Conservation (phyloP, 805 yeast species). For the Lipomyces sp. region DNA sequence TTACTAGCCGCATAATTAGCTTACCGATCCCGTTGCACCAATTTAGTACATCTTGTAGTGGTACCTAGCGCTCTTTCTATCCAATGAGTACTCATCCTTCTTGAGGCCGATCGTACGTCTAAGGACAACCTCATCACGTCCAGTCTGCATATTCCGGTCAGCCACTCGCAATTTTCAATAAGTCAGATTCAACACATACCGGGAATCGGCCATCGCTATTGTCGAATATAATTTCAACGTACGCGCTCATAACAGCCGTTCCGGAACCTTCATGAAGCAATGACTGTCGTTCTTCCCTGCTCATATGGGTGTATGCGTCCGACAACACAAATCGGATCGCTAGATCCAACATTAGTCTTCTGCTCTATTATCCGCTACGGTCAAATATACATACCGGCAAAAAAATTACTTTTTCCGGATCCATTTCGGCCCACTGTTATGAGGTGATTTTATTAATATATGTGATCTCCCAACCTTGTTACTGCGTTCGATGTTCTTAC, state of each 20-base stretch:
- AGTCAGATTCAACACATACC: conserved; percentile 2
- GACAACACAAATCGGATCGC: conserved; percentile 91
- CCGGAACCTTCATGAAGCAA: conserved; percentile 84
- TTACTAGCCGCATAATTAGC: conserved; percentile 45
- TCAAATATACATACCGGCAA: conserved; percentile 52
- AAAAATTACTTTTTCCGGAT: conserved; percentile 95
- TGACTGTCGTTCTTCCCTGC: conserved; percentile 83
- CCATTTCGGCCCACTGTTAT: conserved; percentile 78
- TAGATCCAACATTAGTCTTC: conserved; percentile 1
- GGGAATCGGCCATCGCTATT: conserved; percentile 79
- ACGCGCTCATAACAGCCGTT: conserved; percentile 84
- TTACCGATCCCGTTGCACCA: background rate
- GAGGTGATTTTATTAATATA: background rate
- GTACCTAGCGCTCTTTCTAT: conserved; percentile 71
- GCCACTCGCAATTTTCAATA: background rate
- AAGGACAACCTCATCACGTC: conserved; percentile 69
- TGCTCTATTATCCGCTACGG: background rate
- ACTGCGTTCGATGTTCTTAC: conserved; percentile 34
- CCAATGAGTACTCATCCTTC: conserved; percentile 87
- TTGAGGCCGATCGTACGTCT: conserved; percentile 92
- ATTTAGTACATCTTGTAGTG: background rate
- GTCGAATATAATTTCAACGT: conserved; percentile 87
- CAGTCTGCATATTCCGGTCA: conserved; percentile 44
- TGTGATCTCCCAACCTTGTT: conserved; percentile 2
- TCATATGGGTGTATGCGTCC: conserved; percentile 84